Base-by-base conservation (phyloP, 1,284 basidiomycete genomes). In the Tilletia setariae region DNA sequence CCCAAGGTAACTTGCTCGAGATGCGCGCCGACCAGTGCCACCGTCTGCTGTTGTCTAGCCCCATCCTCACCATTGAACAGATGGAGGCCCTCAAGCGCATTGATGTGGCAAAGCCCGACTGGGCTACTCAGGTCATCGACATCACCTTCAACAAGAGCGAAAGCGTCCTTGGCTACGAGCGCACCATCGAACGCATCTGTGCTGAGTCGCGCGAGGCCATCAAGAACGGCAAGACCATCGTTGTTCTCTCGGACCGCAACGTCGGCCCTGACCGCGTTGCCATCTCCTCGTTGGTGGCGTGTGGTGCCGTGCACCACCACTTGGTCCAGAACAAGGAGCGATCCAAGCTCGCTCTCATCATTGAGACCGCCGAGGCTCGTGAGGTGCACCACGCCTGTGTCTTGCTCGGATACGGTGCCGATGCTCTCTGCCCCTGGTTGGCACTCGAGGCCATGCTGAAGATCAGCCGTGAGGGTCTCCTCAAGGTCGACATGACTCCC, bases 351-450 rank as follows among this genome's bases (percentile, higher is more conserved):
- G 79, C 79, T 64, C 72, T 80, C 64, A 76, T 80, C 67, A 69
- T 80, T 46, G 79, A 80, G 74, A 70, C 75, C 8, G 78, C 70
- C 64, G 79, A 80, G 71, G 79, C 79, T 30, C 79, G 79, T 64
- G 79, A 80, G 72, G 76, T 80, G 19, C 79, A 80, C 73, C 79
- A 80, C 72, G 72, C 79, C 70, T 80, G 79, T 67, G 79, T 79
- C 42, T 74, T 80, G 28, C 68, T 79, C 66, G 79, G 79, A 63
- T 80, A 80, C 70, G 79, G 79, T 70, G 79, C 79, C 63, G 79
- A 80, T 59, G 78, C 79, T 63, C 75, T 80, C 71, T 80, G 79
- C 76, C 79, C 79, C 35, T 80, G 78, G 78, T 71, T 79, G 42
- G 76, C 77, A 40, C 72, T 77, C 70, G 79, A 80, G 74, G 78